Evolutionary conservation across 148 eudicot genomes (phyloP).

Genomic region (Vaccinium corymbosum): DNA sequence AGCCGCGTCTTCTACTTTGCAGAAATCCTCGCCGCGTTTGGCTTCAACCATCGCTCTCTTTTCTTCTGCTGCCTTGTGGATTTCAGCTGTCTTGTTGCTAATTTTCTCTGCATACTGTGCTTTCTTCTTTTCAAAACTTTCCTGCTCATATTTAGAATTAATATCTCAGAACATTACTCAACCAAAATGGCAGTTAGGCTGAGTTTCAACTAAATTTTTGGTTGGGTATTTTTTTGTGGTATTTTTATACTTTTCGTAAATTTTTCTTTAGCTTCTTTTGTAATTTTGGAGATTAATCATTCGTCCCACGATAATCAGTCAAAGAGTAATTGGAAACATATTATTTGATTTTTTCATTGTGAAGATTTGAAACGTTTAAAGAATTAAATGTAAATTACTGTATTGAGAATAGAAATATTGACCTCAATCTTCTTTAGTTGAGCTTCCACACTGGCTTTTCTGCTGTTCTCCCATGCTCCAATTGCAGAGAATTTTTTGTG

Average conservation of each 20-base stretch:
- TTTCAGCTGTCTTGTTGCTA: conserved; percentile 49
- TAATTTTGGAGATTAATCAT: no score
- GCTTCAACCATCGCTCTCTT: conserved; percentile 59
- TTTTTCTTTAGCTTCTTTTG: no score
- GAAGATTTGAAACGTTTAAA: not conserved
- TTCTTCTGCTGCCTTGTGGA: conserved; percentile 64
- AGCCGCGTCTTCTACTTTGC: conserved; percentile 55
- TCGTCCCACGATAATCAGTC: no score
- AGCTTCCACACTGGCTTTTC: conserved; percentile 56
- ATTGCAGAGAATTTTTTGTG: conserved; percentile 47
- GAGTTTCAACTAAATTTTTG: no score
- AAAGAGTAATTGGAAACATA: no score
- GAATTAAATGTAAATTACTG: not conserved
- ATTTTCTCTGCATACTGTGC: conserved; percentile 57
- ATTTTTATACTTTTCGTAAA: no score
- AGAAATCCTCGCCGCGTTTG: conserved; percentile 40
- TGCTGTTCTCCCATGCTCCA: conserved; percentile 61
- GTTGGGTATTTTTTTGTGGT: no score
- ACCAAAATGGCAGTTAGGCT: not conserved
- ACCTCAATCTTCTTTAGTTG: conserved; percentile 60
- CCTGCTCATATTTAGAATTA: conserved; percentile 30
- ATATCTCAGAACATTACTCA: not conserved
- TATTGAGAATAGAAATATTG: not conserved
- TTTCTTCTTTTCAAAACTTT: conserved; percentile 54
- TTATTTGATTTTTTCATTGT: not conserved